Base-by-base conservation (phyloP, 2,329 filamentous ascomycete species). In the Thelonectria blattea region DNA sequence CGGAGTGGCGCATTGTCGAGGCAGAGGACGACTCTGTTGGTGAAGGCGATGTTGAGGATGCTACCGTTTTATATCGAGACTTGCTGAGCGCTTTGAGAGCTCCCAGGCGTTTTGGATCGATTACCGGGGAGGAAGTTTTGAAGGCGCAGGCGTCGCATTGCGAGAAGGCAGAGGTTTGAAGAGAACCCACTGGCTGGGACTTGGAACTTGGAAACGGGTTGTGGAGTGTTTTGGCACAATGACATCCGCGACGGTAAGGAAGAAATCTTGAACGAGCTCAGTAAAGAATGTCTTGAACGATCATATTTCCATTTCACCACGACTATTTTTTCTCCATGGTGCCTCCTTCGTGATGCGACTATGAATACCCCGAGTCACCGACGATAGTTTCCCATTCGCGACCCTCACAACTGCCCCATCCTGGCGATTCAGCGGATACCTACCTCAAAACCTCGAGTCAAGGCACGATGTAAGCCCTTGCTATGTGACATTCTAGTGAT, bases 1-100 rank as follows among this genome's bases (percentile, higher is more conserved):
- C 75, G 0, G 70, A 74, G 2, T 81, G 79, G 79, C 56, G 20
- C n/a, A 56, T 71, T 1, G 32, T 66, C 1, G 58, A 71, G 1
- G 56, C 56, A 1, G 60, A 52, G 1, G 42, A 58, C 1, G 66
- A 67, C 2, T 47, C 49, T 15, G 32, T 37, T 0, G 52, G 55
- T 1, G 62, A 65, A 6, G 43, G 49, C 7, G 50, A 52, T 1
- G 48, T 7, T 15, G 37, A 32, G 3, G 11, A 69, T 8, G 37
- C 51, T 1, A 68, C 61, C 0, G 53, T 58, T 6, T 39, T 71
- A 0, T 70, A 70, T 50, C 67, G 54, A 52, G 64, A 69, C 15
- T 18, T 59, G 0, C 18, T 37, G 12, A 59, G 64, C n/a, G 68
- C 68, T 0, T 43, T 71, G 0, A 58, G 53, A 3, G 65, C 68